Conservation (phyloP, 805 yeast genomes). For the Danielozyma ontarioensis region DNA sequence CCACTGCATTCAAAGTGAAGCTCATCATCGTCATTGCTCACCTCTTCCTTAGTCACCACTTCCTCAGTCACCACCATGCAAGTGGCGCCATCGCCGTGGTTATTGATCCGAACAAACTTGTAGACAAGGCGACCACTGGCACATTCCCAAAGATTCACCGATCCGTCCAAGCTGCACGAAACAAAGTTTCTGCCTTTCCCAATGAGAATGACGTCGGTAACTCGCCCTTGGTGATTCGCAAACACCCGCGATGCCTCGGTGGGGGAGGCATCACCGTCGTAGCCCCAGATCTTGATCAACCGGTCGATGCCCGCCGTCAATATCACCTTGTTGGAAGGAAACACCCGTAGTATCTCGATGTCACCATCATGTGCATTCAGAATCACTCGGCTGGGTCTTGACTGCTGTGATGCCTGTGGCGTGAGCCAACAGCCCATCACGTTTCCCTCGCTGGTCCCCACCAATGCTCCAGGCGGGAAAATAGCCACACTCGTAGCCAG, state of each 20-base stretch:
- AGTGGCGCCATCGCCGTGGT: conserved; percentile 14
- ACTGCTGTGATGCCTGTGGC: too few species aligned
- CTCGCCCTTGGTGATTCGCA: conserved; percentile 41
- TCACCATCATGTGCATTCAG: conserved; percentile 46
- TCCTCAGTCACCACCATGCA: conserved; percentile 8
- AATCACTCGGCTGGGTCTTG: not conserved
- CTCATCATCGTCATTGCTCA: conserved; percentile 10
- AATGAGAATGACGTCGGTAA: conserved; percentile 47
- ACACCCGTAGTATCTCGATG: conserved; percentile 40
- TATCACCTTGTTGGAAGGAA: conserved; percentile 63
- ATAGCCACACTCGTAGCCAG: too few species aligned
- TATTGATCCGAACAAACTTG: conserved; percentile 20
- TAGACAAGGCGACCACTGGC: conserved; percentile 46
- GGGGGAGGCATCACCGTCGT: conserved; percentile 12
- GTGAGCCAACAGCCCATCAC: too few species aligned
- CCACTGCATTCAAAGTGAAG: conserved; percentile 47
- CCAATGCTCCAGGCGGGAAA: too few species aligned
- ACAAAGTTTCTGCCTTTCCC: conserved; percentile 67
- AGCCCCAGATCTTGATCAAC: conserved; percentile 58
- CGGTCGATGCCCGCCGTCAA: conserved; percentile 57
- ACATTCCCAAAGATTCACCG: conserved; percentile 65
- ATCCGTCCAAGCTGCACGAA: conserved; percentile 51
- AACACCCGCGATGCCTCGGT: conserved; percentile 36
- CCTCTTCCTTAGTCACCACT: conserved; percentile 1
- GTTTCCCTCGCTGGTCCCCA: too few species aligned